Base-by-base conservation (phyloP, 2,329 filamentous ascomycete genomes). In the Xylaria sp. region DNA sequence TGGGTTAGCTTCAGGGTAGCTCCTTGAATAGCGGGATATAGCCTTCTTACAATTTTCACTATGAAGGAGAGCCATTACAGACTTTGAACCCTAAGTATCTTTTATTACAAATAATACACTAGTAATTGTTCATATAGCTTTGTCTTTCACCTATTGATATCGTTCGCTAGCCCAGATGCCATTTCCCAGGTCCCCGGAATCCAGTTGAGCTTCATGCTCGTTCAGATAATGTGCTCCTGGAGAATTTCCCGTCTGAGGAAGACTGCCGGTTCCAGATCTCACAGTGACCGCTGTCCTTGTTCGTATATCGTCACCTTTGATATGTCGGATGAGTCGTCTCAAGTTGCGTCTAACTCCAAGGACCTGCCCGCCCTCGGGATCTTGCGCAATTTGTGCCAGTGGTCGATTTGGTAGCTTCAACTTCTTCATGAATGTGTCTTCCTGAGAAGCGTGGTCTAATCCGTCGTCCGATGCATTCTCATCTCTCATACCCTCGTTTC, bases 281-380 rank as follows among this genome's bases (percentile, higher is more conserved):
- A 65, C 10, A 12, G 41, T 20, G 3, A 46, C 23, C 3, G 54
- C 32, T 15, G 23, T 57, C 3, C 32, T 52, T 18, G 39, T 28
- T 7, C 37, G 13, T 13, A 20, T 57, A 23, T 4, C 34, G 12
- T 15, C 23, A 34, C 55, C 23, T 12, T 20, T 56, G 3, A 15
- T 23, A 28, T 41, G 50, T 55, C 8, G 50, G 39, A 61, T 48
- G 25, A 68, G 61, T 50, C 66, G 55, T 50, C 39, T 32, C 15
- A 73, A 48, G 39, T 74, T 74, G 23, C 51, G 63, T 46, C 74
- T 70, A 46, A 74, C 55, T 2, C 73, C 73, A 25, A 75, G 50
- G 25, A 73, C 67, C 41, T 74, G 73, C 20, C 69, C 73, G 2
- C 64, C 62, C 23, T 70, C 69, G 12, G 70, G 70, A 48, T 73